These are phyloP conservation scores for Pythium oligandrum DNA, from an alignment of 352 stramenopile genomes.

Conservation along the genomic window DNA sequence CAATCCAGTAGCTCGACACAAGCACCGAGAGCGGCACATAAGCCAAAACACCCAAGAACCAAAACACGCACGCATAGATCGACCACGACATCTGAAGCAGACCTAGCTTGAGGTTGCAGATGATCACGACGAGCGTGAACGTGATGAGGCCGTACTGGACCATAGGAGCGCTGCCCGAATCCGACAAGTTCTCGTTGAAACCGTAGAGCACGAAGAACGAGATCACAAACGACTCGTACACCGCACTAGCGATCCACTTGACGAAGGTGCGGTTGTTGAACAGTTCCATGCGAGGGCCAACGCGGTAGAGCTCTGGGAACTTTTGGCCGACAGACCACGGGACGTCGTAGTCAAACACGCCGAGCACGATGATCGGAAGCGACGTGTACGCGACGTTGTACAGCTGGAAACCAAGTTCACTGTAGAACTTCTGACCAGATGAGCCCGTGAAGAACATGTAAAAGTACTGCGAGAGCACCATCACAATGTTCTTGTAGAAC, in stretches of 20 bases:
- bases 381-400: conserved; percentile 95
- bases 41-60: conserved; percentile 57
- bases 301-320: conserved; percentile 77
- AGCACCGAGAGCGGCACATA: conserved; percentile 65
- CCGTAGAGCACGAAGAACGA: conserved; percentile 64
- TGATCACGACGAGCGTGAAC: conserved; percentile 92
- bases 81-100: conserved; percentile 82
- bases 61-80: conserved; percentile 34
- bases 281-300: conserved; percentile 67
- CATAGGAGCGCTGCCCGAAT: conserved; percentile 83
- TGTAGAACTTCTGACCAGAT: conserved; percentile 86
- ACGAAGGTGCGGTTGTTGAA: conserved; percentile 83
- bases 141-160: conserved; percentile 90
- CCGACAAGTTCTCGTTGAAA: conserved; percentile 66
- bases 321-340: conserved; percentile 46
- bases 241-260: conserved; percentile 80
- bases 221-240: conserved; percentile 69
- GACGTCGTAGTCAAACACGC: conserved; percentile 80
- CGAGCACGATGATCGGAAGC: conserved; percentile 86
- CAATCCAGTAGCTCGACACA: conserved; percentile 57
- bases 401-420: conserved; percentile 69
- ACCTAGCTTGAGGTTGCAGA: conserved; percentile 91
- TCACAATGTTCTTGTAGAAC: conserved; percentile 99
- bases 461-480: conserved; percentile 88
- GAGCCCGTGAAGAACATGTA: conserved; percentile 90